Percentiles rank a stretch among this genome's conserved stretches.
phyloP scores from a whole-genome alignment of 768 basidiomycete species.

The Pholiota microspora region DNA sequence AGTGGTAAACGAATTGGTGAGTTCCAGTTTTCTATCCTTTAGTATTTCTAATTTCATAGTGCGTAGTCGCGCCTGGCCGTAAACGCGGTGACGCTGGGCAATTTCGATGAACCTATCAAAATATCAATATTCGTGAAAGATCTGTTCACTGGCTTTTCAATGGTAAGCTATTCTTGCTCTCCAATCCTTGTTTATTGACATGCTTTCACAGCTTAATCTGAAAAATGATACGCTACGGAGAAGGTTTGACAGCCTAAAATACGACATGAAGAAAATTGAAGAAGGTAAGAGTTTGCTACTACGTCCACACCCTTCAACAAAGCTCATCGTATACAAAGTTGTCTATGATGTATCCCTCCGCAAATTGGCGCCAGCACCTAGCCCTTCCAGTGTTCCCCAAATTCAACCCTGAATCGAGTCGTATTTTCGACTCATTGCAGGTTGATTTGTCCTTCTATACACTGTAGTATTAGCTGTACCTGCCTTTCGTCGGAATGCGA shows the following conservation, averaged over 20 bases:
- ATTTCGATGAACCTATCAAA: constrained; percentile 75
- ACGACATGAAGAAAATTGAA: constrained; percentile 86
- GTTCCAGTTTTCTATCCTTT: constrained; percentile 15
- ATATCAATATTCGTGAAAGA: constrained; percentile 82
- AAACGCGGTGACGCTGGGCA: constrained; percentile 79
- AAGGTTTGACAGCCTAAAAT: constrained; percentile 80
- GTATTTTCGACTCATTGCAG: no score
- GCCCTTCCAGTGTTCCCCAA: neutral
- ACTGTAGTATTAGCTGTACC: neutral
- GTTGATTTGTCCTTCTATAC: no score
- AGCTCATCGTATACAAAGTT: constrained; percentile 38
- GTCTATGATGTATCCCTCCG: constrained; percentile 85
- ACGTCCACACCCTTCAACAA: neutral
- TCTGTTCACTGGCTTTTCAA: constrained; percentile 79
- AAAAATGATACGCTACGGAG: constrained; percentile 78
- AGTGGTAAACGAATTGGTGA: constrained; percentile 77
- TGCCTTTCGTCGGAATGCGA: no score
- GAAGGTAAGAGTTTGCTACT: constrained; percentile 53
- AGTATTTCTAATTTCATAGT: neutral
- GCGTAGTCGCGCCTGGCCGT: constrained; percentile 78
- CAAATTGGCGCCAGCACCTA: constrained; percentile 41
- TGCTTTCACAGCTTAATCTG: constrained; percentile 59
- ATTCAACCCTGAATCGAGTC: neutral
- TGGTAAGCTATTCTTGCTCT: constrained; percentile 51
- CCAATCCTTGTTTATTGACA: neutral